Conservation (phyloP, 2,329 filamentous ascomycete species). For the Xylaria sp. region DNA sequence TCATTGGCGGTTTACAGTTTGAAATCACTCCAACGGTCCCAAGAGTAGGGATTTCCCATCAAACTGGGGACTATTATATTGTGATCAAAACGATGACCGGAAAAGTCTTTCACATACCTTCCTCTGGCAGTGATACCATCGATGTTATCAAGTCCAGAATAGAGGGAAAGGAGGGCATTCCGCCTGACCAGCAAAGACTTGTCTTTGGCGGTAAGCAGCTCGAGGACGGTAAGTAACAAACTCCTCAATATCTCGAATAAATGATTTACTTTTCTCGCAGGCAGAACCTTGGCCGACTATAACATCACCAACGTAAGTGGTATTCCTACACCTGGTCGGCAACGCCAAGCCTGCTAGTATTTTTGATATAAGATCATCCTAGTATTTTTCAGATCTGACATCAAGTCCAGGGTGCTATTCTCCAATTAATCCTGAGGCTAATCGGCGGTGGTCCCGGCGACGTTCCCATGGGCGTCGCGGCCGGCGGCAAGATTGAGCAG, state of each 20-base stretch:
- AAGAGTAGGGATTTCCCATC: not conserved
- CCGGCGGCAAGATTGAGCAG: conserved; percentile 26
- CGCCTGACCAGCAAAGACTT: not conserved
- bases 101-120: conserved; percentile 2
- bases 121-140: not conserved
- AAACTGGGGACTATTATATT: not conserved
- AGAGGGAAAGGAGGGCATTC: not conserved
- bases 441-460: too few relatives aligned
- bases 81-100: not conserved
- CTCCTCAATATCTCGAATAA: not conserved
- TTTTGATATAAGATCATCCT: not conserved
- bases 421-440: not conserved
- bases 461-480: conserved; percentile 18
- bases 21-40: conserved; percentile 42
- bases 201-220: not conserved
- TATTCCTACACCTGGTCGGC: not conserved
- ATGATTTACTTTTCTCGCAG: not conserved
- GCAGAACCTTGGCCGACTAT: not conserved
- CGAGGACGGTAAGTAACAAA: not conserved
- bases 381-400: not conserved
- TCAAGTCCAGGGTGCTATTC: not conserved
- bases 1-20: conserved; percentile 46
- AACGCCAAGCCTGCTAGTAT: too few relatives aligned
- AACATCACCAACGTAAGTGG: not conserved
- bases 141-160: not conserved